phyloP scores from a whole-genome alignment of 176 grass and related monocot species.

The Alloteropsis semialata region DNA sequence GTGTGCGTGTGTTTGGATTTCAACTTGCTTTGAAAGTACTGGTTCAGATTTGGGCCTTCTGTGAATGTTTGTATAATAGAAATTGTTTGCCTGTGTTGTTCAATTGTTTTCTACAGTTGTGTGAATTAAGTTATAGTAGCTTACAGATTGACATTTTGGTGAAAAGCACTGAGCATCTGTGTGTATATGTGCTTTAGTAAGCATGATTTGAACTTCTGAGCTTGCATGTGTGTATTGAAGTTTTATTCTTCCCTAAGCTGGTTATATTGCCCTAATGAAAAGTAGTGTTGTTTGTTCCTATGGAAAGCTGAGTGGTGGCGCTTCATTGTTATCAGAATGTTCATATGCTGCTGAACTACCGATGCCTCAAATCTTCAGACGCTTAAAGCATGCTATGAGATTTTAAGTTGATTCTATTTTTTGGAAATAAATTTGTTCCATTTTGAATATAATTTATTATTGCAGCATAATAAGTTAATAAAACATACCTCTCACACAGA shows the following conservation, averaged over 20 bases:
- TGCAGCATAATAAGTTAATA: not conserved
- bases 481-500: no score
- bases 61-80: not conserved
- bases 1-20: not conserved
- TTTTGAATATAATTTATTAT: not conserved
- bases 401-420: not conserved
- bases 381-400: not conserved
- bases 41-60: not conserved
- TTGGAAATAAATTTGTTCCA: not conserved
- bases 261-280: not conserved
- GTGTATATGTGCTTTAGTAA: constrained; percentile 7
- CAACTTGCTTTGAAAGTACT: not conserved
- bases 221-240: not conserved
- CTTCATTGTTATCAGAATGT: not conserved
- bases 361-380: not conserved
- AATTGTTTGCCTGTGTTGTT: not conserved
- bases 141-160: not conserved
- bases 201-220: not conserved
- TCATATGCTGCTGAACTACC: not conserved
- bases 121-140: not conserved
- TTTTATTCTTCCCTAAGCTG: constrained; percentile 2
- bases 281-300: not conserved
- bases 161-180: not conserved
- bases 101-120: not conserved
- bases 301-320: not conserved